A percentile compares a stretch with the other conserved stretches of the same genome.
These are phyloP conservation scores for Anaeramoeba ignava DNA, from an alignment of 78 protist species.

Conservation along the genomic window DNA sequence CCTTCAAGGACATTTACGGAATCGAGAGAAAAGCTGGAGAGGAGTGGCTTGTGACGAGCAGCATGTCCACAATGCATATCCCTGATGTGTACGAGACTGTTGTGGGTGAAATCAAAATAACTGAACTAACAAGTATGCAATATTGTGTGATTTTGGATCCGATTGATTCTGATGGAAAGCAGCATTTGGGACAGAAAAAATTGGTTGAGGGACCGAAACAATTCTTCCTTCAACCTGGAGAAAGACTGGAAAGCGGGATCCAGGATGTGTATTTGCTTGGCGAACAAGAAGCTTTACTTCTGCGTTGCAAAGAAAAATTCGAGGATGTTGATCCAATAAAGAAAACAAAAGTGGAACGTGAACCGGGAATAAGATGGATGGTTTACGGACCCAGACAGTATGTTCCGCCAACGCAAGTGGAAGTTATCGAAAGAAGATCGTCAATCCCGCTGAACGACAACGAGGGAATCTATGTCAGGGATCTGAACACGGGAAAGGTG, in stretches of 20 bases:
- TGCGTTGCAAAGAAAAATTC: slow-evolving; percentile 34
- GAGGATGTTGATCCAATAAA: slow-evolving; percentile 18
- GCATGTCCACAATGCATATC: slow-evolving; percentile 48
- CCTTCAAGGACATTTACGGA: slow-evolving; percentile 51
- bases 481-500: slow-evolving; percentile 58
- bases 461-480: slow-evolving; percentile 73
- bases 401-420: no score
- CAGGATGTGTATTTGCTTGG: slow-evolving; percentile 43
- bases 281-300: slow-evolving; percentile 52
- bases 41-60: slow-evolving; percentile 62
- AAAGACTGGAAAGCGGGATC: slow-evolving; percentile 48
- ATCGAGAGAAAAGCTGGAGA: slow-evolving; percentile 56
- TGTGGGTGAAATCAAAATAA: slow-evolving; percentile 33
- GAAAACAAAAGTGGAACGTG: no score
- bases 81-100: slow-evolving; percentile 58
- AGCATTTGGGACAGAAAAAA: slow-evolving; percentile 39
- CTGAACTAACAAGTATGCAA: slow-evolving; percentile 56
- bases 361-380: slow-evolving; percentile 65
- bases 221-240: slow-evolving; percentile 72
- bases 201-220: slow-evolving; percentile 44
- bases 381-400: slow-evolving; percentile 52
- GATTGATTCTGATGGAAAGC: slow-evolving; percentile 29
- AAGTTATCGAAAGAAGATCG: slow-evolving; percentile 50
- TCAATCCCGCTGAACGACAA: slow-evolving; percentile 61
- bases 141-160: slow-evolving; percentile 62